Evolutionary conservation across 306 rosid species (phyloP), one percentile per base, ranked within the genome.

Genomic region (Dalbergia oliveri): DNA sequence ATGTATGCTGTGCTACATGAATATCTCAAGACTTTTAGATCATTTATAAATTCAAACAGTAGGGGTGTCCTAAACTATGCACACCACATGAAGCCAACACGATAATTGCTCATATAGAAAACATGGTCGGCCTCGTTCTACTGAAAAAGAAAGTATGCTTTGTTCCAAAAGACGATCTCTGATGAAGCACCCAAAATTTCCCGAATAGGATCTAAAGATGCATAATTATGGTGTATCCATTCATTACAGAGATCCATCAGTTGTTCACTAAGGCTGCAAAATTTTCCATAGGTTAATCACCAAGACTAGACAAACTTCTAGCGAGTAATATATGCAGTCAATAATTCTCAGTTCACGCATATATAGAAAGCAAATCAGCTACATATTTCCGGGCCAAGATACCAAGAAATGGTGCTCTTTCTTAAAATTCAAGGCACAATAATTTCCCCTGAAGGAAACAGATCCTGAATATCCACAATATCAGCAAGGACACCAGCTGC

Each of bases 401-500:
- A 7, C 56, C 13, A 56, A 73, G 34, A 31, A 73, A 16, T 58
- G 18, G 66, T 53, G 8, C 45, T 82, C 47, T 57, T 69, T 58
- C 77, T 23, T 49, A n/a, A 47, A 77, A 15, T 11, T 5, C 15
- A 61, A 69, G 53, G 23, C 19, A 21, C 65, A 57, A 15, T 61
- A 18, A 37, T 8, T 13, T 65, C 37, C 35, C 33, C 83, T 88
- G 78, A 90, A 19, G 85, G 87, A 88, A 92, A 91, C 54, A 92
- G 80, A 78, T 90, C 92, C 75, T 90, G 99, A 79, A 94, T 68
- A 82, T 92, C 99, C 62, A 94, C 68, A 9, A 94, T 90, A 87
- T 94, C 99, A 56, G 99, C 99, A 75, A 94, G 97, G 45, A 94
- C 99, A 64, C 99, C 99, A 3, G 94, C 91, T 14, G 99, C 97